Conservation (phyloP, 192 early-diverging fungal species). For the Gryganskiella cystojenkinii region DNA sequence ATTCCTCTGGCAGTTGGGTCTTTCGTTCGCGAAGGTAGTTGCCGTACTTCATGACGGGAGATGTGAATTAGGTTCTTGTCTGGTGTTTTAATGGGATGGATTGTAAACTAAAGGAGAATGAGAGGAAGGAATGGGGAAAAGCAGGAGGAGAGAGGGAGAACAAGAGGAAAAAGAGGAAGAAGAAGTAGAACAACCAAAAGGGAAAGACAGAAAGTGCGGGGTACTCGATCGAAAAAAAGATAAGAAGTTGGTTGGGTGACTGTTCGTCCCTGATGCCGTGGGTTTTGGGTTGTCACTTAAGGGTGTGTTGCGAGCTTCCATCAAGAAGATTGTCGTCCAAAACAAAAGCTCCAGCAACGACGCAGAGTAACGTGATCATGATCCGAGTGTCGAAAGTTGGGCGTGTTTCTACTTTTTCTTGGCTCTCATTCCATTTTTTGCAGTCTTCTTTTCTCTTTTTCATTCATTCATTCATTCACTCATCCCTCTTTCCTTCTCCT, state of each 20-base stretch:
- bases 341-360: neutral
- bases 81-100: neutral
- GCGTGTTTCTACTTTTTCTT: neutral
- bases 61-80: neutral
- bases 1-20: conserved; percentile 69
- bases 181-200: neutral
- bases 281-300: no score
- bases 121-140: neutral
- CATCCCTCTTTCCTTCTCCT: neutral
- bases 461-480: neutral
- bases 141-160: neutral
- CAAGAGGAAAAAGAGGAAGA: neutral
- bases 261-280: no score
- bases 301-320: no score
- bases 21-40: conserved; percentile 74
- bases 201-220: neutral
- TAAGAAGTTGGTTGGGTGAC: no score
- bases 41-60: conserved; percentile 75
- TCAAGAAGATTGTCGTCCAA: neutral
- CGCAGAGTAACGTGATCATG: neutral
- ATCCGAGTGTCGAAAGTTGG: neutral
- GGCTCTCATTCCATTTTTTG: no score
- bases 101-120: neutral
- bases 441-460: neutral
- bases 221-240: neutral